phyloP scores from a whole-genome alignment of 1,284 basidiomycete genomes.

The Leccinum pallidistipes region DNA sequence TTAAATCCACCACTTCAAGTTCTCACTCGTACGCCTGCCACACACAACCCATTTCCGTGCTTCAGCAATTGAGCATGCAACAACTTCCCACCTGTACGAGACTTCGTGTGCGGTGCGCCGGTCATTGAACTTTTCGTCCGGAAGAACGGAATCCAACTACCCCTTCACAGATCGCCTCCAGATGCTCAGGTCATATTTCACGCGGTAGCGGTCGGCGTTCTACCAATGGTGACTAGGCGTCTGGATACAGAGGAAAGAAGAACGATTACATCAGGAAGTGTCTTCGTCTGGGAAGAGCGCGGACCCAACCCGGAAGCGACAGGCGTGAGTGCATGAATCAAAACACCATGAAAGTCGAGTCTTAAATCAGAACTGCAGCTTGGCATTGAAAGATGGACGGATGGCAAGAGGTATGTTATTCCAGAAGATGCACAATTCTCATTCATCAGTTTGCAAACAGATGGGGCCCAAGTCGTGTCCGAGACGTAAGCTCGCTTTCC shows the following conservation, averaged over 20 bases:
- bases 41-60: conserved; percentile 12
- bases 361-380: conserved; percentile 40
- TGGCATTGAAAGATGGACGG: conserved; percentile 80
- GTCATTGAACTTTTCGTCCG: conserved; percentile 26
- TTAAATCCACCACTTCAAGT: conserved; percentile 28
- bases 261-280: conserved; percentile 64
- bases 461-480: conserved; percentile 77
- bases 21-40: conserved; percentile 25
- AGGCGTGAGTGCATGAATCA: conserved; percentile 48
- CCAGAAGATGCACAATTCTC: conserved; percentile 31
- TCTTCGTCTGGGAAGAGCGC: conserved; percentile 82
- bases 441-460: conserved; percentile 27
- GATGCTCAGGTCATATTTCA: conserved; percentile 79
- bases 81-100: conserved; percentile 42
- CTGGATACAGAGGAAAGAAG: conserved; percentile 72
- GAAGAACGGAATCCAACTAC: conserved; percentile 31
- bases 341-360: not conserved
- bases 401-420: conserved; percentile 57
- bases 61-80: not conserved
- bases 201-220: conserved; percentile 57
- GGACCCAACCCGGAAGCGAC: conserved; percentile 66
- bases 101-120: conserved; percentile 35
- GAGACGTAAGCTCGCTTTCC: conserved; percentile 53
- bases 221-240: conserved; percentile 71
- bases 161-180: conserved; percentile 50